These are phyloP conservation scores for Suzukiozyma palmioleophila DNA, from an alignment of 1,139 yeast species.

Conservation along the genomic window DNA sequence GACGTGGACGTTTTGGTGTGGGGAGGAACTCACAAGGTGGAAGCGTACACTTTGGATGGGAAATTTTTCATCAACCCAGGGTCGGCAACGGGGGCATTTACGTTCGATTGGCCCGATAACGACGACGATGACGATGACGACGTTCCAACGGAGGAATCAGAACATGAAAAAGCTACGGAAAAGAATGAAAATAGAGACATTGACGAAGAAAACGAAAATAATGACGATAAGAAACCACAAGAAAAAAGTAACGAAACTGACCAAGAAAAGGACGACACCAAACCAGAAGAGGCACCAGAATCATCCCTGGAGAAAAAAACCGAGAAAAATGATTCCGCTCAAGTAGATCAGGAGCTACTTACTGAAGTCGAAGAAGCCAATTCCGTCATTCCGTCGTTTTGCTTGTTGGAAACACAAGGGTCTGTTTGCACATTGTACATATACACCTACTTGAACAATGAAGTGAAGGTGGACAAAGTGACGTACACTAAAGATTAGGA, in stretches of 20 bases:
- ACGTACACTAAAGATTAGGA: slow-evolving; percentile 61
- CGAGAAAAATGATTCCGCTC: slow-evolving; percentile 1
- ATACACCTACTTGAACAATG: slow-evolving; percentile 75
- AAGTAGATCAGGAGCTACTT: slow-evolving; percentile 10
- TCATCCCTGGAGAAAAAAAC: slow-evolving; percentile 6
- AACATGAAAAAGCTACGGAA: slow-evolving; percentile 20
- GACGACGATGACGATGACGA: slow-evolving; percentile 46
- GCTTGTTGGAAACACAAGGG: slow-evolving; percentile 80
- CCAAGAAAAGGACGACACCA: slow-evolving; percentile 1
- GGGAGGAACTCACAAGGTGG: slow-evolving; percentile 95
- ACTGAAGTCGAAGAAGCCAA: slow-evolving; percentile 18
- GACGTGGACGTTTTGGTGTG: slow-evolving; percentile 90
- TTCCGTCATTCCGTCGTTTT: slow-evolving; percentile 70
- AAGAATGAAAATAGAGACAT: slow-evolving; percentile 16
- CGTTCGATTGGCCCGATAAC: slow-evolving; percentile 41
- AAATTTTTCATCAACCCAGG: slow-evolving; percentile 95
- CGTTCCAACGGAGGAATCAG: slow-evolving; percentile 30
- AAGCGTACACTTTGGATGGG: slow-evolving; percentile 89
- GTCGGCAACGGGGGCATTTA: slow-evolving; percentile 88
- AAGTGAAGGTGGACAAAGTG: slow-evolving; percentile 89
- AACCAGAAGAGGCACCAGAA: slow-evolving; percentile 8
- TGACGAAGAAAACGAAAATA: slow-evolving; percentile 8
- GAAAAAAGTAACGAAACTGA: slow-evolving; percentile 18
- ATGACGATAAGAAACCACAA: slow-evolving; percentile 26
- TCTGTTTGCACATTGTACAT: slow-evolving; percentile 76